Evolutionary conservation across 305 asterid genomes (phyloP), one percentile per base, ranked within the genome.

Genomic region (Coffea humblotiana): DNA sequence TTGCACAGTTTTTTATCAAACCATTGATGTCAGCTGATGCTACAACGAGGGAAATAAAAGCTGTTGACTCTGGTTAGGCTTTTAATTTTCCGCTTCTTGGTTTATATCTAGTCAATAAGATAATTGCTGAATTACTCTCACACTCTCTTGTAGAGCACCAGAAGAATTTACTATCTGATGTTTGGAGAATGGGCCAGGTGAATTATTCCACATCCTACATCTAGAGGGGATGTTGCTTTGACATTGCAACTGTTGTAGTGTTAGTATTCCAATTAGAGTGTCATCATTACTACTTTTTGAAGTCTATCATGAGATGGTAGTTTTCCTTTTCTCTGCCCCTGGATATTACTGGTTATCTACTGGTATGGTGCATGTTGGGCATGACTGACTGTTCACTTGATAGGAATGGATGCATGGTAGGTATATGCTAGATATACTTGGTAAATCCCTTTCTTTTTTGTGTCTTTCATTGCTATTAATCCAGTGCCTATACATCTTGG

Each of bases 21-120:
- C 99, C 99, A 78, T 89, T 95, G 85, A 95, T 95, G 98, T 92
- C 96, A 23, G 89, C 97, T 32, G 99, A 95, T 91, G 99, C 98
- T 64, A 95, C 99, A 69, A 93, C 84, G 18, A 89, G 99, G 86
- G 99, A 94, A 83, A 91, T 94, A 78, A 96, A 92, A 86, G 99
- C 99, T 66, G 99, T 94, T 75, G 97, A 96, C 87, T 96, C 99
- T 78, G 99, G 99, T 96, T 76, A 76, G 89, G 85, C 66, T 80
- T 37, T 84, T 65, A 11, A 71, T 81, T 80, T 77, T 74, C 65
- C 76, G 75, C 77, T 80, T 82, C 65, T 76, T 77, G 37, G 40
- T 72, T 69, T 40, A 25, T 48, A 18, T 71, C 29, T 61, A 52
- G 25, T 49, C 65, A 40, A 49, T 67, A 43, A 40, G 58, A 25